These are phyloP conservation scores for Rubroshorea leprosula DNA, from an alignment of 345 rosid genomes.

Conservation along the genomic window DNA sequence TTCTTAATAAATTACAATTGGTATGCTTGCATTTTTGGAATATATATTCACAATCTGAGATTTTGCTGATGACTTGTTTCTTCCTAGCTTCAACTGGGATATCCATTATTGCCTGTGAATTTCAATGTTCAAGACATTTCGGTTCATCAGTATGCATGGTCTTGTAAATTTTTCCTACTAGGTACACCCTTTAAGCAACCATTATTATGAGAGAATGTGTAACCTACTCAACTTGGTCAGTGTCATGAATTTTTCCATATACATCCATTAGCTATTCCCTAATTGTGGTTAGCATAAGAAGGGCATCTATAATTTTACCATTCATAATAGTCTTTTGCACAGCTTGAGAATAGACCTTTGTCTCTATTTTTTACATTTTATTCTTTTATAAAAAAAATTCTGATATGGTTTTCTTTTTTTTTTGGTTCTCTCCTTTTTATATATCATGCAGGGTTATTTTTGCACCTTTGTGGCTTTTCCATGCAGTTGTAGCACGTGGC, in stretches of 20 bases:
- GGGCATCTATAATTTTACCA: not conserved
- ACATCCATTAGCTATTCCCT: not conserved
- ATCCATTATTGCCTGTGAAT: not conserved
- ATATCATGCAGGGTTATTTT: constrained; percentile 54
- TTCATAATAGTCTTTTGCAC: not conserved
- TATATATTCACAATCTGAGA: not conserved
- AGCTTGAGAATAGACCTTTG: not conserved
- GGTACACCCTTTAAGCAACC: no score
- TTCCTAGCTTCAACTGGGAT: not conserved
- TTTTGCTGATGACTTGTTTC: not conserved
- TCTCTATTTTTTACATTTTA: not conserved
- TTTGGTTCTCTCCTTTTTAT: not conserved
- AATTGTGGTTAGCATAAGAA: not conserved
- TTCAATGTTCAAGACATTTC: not conserved
- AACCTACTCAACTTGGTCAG: no score
- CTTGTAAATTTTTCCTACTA: no score
- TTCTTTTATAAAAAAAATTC: no score
- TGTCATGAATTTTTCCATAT: not conserved
- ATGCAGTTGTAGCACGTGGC: constrained; percentile 70
- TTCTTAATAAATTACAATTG: no score
- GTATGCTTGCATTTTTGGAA: not conserved
- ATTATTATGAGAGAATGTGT: not conserved
- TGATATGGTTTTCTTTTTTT: not conserved
- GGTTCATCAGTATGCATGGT: no score
- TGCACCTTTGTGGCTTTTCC: constrained; percentile 80